Percentiles rank a stretch among this genome's conserved stretches.
Evolutionary conservation across 257 asterid genomes (phyloP).

Genomic region (Petrea volubilis): DNA sequence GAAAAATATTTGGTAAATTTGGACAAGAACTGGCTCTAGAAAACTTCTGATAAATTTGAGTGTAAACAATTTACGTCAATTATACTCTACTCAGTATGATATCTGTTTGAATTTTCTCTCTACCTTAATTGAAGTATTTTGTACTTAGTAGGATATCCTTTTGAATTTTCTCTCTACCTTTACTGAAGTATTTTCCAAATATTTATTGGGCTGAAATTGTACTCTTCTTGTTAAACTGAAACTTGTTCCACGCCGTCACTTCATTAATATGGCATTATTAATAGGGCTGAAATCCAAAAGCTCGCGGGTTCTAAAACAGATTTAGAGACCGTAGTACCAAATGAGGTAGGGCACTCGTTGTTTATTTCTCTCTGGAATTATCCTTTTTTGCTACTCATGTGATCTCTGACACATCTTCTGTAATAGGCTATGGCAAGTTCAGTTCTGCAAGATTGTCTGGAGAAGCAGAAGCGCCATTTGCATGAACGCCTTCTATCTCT

Average conservation of each 20-base stretch:
- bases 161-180: neutral
- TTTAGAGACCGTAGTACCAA: slow-evolving; percentile 53
- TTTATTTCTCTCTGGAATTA: slow-evolving; percentile 14
- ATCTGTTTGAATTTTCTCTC: neutral
- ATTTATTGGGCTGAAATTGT: neutral
- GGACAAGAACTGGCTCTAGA: neutral
- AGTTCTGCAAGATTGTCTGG: slow-evolving; percentile 59
- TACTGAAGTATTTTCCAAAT: neutral
- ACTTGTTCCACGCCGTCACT: slow-evolving; percentile 18
- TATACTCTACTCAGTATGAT: neutral
- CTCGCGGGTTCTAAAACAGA: slow-evolving; percentile 64
- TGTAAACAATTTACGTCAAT: neutral
- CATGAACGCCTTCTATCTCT: slow-evolving; percentile 76
- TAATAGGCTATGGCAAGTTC: slow-evolving; percentile 59
- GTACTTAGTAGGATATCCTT: neutral
- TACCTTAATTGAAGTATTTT: neutral
- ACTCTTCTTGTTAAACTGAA: neutral
- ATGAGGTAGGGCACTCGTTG: slow-evolving; percentile 57
- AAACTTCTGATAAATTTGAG: neutral
- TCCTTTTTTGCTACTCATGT: slow-evolving; percentile 6
- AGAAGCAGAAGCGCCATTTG: slow-evolving; percentile 65
- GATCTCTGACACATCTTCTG: slow-evolving; percentile 22
- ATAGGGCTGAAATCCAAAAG: slow-evolving; percentile 67
- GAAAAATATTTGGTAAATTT: neutral
- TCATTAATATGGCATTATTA: slow-evolving; percentile 25